Conservation (phyloP, 1,139 yeast species). For the Pichia sp. region DNA sequence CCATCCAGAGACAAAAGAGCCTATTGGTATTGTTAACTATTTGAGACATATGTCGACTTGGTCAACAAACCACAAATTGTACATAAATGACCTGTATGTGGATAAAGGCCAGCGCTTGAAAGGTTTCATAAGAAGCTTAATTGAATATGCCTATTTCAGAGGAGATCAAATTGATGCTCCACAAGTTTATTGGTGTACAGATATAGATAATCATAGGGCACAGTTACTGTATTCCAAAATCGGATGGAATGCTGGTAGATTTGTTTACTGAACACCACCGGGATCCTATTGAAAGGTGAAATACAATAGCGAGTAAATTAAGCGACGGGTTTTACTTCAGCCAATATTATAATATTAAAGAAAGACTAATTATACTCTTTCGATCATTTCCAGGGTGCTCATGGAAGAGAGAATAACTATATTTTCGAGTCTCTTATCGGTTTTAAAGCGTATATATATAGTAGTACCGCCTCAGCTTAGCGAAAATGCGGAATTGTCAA, state of each 20-base stretch:
- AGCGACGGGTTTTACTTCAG: too few relatives aligned
- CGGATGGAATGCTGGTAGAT: slow-evolving; percentile 41
- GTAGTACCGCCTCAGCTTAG: too few relatives aligned
- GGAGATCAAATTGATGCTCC: slow-evolving; percentile 42
- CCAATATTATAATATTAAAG: too few relatives aligned
- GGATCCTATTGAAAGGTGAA: neutral
- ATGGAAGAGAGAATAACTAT: too few relatives aligned
- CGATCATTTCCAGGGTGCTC: too few relatives aligned
- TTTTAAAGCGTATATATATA: too few relatives aligned
- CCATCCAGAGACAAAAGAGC: slow-evolving; percentile 30
- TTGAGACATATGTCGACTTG: slow-evolving; percentile 48
- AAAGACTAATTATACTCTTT: too few relatives aligned
- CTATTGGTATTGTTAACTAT: slow-evolving; percentile 45
- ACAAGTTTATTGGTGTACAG: slow-evolving; percentile 55
- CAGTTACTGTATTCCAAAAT: slow-evolving; percentile 54
- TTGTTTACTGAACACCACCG: slow-evolving; percentile 4
- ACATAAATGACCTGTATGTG: slow-evolving; percentile 48
- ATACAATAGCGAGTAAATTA: too few relatives aligned
- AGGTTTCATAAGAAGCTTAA: slow-evolving; percentile 49
- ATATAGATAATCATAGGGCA: slow-evolving; percentile 53
- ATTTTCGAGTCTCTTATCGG: too few relatives aligned
- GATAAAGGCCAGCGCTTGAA: slow-evolving; percentile 35
- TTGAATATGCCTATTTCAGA: slow-evolving; percentile 45
- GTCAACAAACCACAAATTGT: slow-evolving; percentile 41
- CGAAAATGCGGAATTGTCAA: too few relatives aligned